Evolutionary conservation across 768 basidiomycete species (phyloP).

Genomic region (Lentinula detonsa): DNA sequence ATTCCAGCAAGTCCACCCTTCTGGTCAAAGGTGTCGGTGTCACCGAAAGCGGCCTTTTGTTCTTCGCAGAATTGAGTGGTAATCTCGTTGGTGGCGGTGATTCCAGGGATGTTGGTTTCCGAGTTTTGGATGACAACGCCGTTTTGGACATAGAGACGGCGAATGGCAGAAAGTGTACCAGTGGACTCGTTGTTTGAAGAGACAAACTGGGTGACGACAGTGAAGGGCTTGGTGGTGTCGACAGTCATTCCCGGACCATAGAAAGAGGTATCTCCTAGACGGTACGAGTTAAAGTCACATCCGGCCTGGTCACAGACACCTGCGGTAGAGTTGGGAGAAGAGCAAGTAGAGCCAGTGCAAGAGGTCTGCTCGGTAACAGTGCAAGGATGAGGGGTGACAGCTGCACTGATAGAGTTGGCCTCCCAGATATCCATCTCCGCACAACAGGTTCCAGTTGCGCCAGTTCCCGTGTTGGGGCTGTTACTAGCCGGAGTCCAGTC

Average conservation of each 20-base stretch:
- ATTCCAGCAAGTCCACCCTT: conserved; percentile 37
- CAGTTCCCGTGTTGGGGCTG: conserved; percentile 31
- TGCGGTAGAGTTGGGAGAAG: conserved; percentile 14
- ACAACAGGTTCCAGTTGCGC: conserved; percentile 29
- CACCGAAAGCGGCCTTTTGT: conserved; percentile 38
- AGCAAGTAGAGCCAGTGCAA: conserved; percentile 28
- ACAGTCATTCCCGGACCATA: conserved; percentile 30
- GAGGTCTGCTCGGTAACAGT: conserved; percentile 25
- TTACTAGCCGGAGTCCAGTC: conserved; percentile 22
- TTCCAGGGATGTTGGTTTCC: conserved; percentile 23
- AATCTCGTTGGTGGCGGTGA: conserved; percentile 26
- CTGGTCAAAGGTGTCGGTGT: conserved; percentile 33
- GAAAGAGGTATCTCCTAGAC: conserved; percentile 34
- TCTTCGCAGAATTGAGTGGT: conserved; percentile 31
- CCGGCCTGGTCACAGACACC: conserved; percentile 36
- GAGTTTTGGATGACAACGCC: conserved; percentile 32
- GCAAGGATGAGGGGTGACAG: conserved; percentile 38
- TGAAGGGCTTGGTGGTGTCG: conserved; percentile 32
- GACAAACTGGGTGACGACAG: conserved; percentile 40
- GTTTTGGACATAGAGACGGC: conserved; percentile 38
- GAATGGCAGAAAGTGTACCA: conserved; percentile 35
- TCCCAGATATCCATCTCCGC: conserved; percentile 31
- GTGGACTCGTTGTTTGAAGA: conserved; percentile 30
- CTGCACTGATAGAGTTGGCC: conserved; percentile 32
- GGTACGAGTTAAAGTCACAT: conserved; percentile 44